phyloP scores from a whole-genome alignment of 176 grass and related monocot species.

The Puccinellia tenuiflora region DNA sequence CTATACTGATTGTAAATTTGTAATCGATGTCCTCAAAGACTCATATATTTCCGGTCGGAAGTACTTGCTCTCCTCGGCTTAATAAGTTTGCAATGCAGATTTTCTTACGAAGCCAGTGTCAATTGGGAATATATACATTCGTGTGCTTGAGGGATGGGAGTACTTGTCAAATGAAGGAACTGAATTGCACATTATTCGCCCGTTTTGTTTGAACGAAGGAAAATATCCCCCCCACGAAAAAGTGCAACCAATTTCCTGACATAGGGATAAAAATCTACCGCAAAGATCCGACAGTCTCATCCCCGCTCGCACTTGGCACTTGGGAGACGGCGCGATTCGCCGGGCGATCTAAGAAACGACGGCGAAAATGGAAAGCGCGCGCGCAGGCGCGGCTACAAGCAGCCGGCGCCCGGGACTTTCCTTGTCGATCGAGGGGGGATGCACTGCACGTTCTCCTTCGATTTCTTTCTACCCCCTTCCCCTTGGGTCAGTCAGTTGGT shows the following conservation, averaged over 20 bases:
- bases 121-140: no score
- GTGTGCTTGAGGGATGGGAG: no score
- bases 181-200: neutral
- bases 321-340: neutral
- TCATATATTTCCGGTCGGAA: no score
- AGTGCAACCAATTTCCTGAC: neutral
- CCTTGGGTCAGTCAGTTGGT: neutral
- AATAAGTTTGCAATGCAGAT: no score
- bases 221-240: neutral
- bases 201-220: neutral
- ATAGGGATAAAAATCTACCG: neutral
- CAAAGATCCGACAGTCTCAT: neutral
- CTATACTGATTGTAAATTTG: no score
- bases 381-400: neutral
- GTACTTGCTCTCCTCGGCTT: no score
- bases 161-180: neutral
- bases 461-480: neutral
- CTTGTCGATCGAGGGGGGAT: neutral
- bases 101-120: no score
- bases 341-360: neutral
- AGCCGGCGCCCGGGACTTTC: neutral
- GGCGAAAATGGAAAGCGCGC: conserved; percentile 10
- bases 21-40: no score
- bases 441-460: neutral
- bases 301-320: neutral